Base-by-base conservation (phyloP, 345 rosid genomes). In the Gossypium rotundifolium region DNA sequence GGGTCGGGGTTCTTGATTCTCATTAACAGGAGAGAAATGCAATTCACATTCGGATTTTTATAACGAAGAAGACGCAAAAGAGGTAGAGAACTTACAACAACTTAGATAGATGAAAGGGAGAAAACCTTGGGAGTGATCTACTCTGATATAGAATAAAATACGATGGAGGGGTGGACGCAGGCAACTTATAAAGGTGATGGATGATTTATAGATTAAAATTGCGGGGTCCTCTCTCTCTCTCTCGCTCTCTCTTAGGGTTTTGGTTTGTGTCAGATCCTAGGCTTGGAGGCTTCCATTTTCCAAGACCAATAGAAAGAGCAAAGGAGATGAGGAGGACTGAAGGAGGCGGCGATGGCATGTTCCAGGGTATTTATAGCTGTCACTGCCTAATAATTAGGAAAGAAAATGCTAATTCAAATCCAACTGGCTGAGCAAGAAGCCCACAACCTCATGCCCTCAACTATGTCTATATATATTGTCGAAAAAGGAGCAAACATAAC, bases 361-460 rank as follows among this genome's bases (percentile, higher is more conserved):
- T 2, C 6, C 4, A 38, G 22, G 0, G 9, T 74, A 79, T 81
- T 79, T 79, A 85, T 66, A 53, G n/a, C 7, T 16, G 23, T n/a
- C 67, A 38, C 16, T 16, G 10, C 42, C 66, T 27, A 48, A 48
- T 48, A 48, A 48, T 48, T 48, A 12, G 52, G 52, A 48, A 7
- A 13, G n/a, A 10, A 65, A 69, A 25, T 76, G 46, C 3, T 0
- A 11, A 48, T 3, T 2, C 52, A 48, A 75, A 66, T 64, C 74
- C 62, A 52, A 17, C 46, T 38, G 67, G 67, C 4, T 11, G 52
- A 10, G 52, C 17, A 2, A 48, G 17, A 48, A 48, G 52, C 52
- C 52, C 13, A 11, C 52, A 48, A 48, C 52, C 13, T 48, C 4
- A 33, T 33, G 40, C 40, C 40, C 40, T 5, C 40, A 33, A 33